phyloP scores from a whole-genome alignment of 192 early-diverging fungal species.

The Coemansia sp. region DNA sequence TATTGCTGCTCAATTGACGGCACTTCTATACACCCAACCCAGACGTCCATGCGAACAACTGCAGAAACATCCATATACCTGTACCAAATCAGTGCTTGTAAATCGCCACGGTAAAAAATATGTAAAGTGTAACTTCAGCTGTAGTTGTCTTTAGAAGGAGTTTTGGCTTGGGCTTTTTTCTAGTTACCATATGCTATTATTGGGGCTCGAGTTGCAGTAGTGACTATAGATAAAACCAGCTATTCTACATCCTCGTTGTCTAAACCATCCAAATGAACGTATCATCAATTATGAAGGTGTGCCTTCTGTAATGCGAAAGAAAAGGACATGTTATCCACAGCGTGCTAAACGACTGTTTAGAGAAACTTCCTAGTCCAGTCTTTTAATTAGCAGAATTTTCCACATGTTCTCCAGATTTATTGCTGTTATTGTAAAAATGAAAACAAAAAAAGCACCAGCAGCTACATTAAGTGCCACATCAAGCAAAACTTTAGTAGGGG shows the following conservation, averaged over 20 bases:
- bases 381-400: neutral
- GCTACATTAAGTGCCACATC: neutral
- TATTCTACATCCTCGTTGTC: too few species aligned
- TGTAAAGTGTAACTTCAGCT: neutral
- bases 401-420: neutral
- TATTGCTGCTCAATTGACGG: neutral
- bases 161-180: too few species aligned
- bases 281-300: too few species aligned
- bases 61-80: neutral
- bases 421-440: neutral
- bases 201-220: too few species aligned
- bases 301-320: too few species aligned
- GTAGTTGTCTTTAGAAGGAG: neutral
- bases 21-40: neutral
- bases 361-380: neutral
- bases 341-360: too few species aligned
- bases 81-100: neutral
- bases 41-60: neutral
- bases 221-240: too few species aligned
- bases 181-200: too few species aligned
- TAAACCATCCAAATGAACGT: too few species aligned
- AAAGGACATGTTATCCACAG: too few species aligned
- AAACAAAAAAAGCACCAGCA: neutral
- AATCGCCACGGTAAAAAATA: neutral
- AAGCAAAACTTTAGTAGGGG: constrained; percentile 22